A percentile compares a stretch with the other conserved stretches of the same genome.
Conservation (phyloP, 169 alveolate genomes). For the Plasmodium fragile region DNA sequence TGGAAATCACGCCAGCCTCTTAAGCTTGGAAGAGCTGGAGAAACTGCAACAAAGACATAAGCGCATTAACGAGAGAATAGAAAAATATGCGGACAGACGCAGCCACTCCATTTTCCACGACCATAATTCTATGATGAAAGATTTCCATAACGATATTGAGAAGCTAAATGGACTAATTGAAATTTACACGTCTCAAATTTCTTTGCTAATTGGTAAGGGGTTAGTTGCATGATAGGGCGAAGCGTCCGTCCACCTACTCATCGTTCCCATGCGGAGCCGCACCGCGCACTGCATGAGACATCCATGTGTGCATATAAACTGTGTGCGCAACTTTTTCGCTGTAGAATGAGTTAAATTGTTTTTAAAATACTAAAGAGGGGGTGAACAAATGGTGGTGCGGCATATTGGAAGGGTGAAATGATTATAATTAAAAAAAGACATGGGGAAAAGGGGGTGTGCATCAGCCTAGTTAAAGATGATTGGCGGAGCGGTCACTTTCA, state of each 20-base stretch:
- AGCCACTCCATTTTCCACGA: neutral
- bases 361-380: neutral
- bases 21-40: slow-evolving; percentile 15
- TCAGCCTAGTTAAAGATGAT: neutral
- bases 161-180: slow-evolving; percentile 17
- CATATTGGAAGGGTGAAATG: neutral
- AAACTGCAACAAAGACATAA: slow-evolving; percentile 9
- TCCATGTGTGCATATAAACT: neutral
- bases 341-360: neutral
- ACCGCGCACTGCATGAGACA: neutral
- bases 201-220: slow-evolving; percentile 40
- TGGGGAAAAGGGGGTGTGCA: neutral
- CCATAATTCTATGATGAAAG: neutral
- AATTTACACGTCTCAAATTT: slow-evolving; percentile 35
- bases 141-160: slow-evolving; percentile 14
- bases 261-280: neutral
- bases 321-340: neutral
- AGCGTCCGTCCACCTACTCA: neutral
- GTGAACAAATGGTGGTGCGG: neutral
- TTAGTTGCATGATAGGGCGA: slow-evolving; percentile 1
- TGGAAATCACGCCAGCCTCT: neutral
- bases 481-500: neutral
- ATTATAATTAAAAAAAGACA: neutral
- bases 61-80: slow-evolving; percentile 12
- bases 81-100: slow-evolving; percentile 31